Evolutionary conservation across 108 stramenopile genomes (phyloP).

Genomic region (Epithemia pelagica): DNA sequence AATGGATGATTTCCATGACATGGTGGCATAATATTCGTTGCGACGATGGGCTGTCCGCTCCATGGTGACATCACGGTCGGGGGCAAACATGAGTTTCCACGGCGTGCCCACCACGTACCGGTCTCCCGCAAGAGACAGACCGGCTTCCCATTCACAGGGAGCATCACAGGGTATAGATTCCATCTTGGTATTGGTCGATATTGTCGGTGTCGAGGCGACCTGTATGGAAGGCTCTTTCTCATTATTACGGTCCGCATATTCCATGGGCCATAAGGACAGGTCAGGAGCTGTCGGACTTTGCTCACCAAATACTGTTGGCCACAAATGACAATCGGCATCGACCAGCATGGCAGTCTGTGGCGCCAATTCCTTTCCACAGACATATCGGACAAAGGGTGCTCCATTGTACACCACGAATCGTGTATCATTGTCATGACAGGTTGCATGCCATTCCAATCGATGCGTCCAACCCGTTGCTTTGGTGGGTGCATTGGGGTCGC

Average conservation of each 20-base stretch:
- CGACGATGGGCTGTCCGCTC: constrained; percentile 24
- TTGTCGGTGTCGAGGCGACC: constrained; percentile 10
- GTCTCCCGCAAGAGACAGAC: neutral
- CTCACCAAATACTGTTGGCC: neutral
- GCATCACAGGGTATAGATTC: constrained; percentile 29
- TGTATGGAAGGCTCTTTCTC: constrained; percentile 40
- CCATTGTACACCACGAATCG: constrained; percentile 35
- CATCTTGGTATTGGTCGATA: neutral
- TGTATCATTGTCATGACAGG: constrained; percentile 23
- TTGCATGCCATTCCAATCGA: neutral
- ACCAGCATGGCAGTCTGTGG: constrained; percentile 23
- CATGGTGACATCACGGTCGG: constrained; percentile 12
- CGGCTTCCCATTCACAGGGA: constrained; percentile 26
- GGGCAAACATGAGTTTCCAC: constrained; percentile 25
- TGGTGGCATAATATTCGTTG: constrained; percentile 35
- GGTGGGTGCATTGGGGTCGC: neutral
- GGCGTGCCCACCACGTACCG: constrained; percentile 24
- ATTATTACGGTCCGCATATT: too few species aligned
- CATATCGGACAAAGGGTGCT: constrained; percentile 21
- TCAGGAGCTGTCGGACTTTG: constrained; percentile 23
- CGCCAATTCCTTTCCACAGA: constrained; percentile 33
- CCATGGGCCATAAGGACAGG: too few species aligned
- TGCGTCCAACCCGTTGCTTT: neutral
- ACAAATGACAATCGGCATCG: neutral
- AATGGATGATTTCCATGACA: constrained; percentile 33